phyloP scores from a whole-genome alignment of 805 yeast genomes.

The Schizosaccharomyces osmophilus region DNA sequence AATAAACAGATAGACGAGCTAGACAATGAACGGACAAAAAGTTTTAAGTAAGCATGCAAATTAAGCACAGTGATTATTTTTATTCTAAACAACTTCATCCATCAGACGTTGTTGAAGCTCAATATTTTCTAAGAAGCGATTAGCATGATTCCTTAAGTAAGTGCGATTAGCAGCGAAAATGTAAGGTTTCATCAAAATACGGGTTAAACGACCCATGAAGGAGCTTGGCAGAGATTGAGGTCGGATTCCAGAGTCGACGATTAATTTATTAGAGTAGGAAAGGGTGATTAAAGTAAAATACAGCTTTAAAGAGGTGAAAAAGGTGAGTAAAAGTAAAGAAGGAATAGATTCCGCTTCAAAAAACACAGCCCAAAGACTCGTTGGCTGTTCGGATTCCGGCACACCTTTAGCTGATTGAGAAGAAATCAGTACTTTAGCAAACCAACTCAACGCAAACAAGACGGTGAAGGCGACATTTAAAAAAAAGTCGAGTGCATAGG shows the following conservation, averaged over 20 bases:
- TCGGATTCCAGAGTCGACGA: not conserved
- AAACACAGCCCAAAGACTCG: not conserved
- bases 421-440: conserved; percentile 11
- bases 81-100: not conserved
- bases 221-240: not conserved
- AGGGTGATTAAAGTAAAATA: conserved; percentile 8
- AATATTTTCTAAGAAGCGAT: not conserved
- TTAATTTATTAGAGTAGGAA: not conserved
- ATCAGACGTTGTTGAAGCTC: not conserved
- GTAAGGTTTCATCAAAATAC: not conserved
- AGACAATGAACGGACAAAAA: not conserved
- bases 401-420: not conserved
- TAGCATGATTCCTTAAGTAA: not conserved
- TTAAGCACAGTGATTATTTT: not conserved
- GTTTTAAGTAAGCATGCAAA: not conserved
- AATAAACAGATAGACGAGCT: no score
- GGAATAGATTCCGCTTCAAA: conserved; percentile 8
- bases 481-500: conserved; percentile 44
- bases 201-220: not conserved
- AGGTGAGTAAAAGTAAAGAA: conserved; percentile 8
- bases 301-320: conserved; percentile 7
- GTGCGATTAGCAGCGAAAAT: not conserved
- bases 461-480: conserved; percentile 44
- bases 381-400: not conserved
- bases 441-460: conserved; percentile 59